Percentiles rank a stretch among this genome's conserved stretches.
phyloP scores from a whole-genome alignment of 306 rosid genomes.

The Ormosia semicastrata region DNA sequence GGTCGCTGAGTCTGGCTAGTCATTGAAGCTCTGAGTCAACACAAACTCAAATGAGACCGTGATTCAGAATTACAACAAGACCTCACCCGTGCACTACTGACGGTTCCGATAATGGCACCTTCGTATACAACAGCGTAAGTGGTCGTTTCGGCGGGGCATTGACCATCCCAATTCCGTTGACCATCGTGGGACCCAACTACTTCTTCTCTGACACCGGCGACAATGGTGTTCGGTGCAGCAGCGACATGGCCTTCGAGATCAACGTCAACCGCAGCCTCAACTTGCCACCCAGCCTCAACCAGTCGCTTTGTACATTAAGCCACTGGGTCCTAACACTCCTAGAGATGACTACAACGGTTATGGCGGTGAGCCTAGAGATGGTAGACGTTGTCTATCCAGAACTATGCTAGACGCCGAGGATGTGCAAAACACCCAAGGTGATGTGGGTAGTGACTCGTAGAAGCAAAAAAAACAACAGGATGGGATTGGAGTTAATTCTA shows the following conservation, averaged over 20 bases:
- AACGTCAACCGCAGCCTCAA: constrained; percentile 64
- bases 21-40: too few relatives aligned
- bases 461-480: too few relatives aligned
- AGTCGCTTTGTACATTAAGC: constrained; percentile 71
- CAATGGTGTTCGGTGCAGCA: constrained; percentile 66
- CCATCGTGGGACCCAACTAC: constrained; percentile 54
- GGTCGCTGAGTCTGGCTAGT: too few relatives aligned
- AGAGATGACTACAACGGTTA: too few relatives aligned
- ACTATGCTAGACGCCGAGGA: too few relatives aligned
- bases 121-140: constrained; percentile 44
- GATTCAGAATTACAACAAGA: constrained; percentile 70
- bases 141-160: constrained; percentile 30
- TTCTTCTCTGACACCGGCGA: constrained; percentile 67
- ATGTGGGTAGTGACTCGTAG: too few relatives aligned
- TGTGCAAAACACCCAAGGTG: too few relatives aligned
- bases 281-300: constrained; percentile 77
- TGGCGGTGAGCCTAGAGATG: too few relatives aligned
- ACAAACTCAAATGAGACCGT: constrained; percentile 72
- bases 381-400: too few relatives aligned
- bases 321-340: constrained; percentile 46
- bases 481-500: too few relatives aligned
- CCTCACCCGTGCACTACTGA: constrained; percentile 57
- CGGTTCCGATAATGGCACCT: constrained; percentile 54
- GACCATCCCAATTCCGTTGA: constrained; percentile 62
- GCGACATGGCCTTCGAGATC: constrained; percentile 72